Percentiles rank a stretch among this genome's conserved stretches.
Evolutionary conservation across 163 green algal species (phyloP).

Genomic region (Trebouxiophyceae sp.): DNA sequence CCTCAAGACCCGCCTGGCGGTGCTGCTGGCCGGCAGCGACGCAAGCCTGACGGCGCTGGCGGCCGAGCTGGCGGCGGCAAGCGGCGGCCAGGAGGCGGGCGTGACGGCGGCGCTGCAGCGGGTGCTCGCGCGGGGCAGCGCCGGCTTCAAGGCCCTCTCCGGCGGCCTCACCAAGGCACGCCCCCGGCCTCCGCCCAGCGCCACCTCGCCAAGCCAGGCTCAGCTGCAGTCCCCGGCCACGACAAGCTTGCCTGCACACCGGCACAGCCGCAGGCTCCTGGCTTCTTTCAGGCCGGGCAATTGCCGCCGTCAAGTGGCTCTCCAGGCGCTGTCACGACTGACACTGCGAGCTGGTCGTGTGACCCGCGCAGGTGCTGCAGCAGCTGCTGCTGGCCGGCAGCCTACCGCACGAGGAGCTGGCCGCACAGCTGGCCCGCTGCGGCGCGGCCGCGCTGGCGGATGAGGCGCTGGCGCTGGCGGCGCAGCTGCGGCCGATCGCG

Average conservation of each 20-base stretch:
- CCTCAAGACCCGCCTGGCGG: slow-evolving; percentile 36
- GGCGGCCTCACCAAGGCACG: slow-evolving; percentile 6
- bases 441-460: slow-evolving; percentile 35
- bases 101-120: slow-evolving; percentile 19
- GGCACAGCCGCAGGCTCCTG: no score
- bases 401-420: no score
- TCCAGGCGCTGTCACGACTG: no score
- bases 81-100: no score
- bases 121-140: slow-evolving; percentile 19
- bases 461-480: slow-evolving; percentile 47
- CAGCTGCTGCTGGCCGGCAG: slow-evolving; percentile 13
- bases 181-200: no score
- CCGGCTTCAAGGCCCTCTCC: slow-evolving; percentile 17
- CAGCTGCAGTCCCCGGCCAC: no score
- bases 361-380: slow-evolving; percentile 1
- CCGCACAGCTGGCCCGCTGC: slow-evolving; percentile 44
- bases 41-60: slow-evolving; percentile 48
- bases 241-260: no score
- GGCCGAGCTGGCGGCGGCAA: slow-evolving; percentile 41
- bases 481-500: slow-evolving; percentile 29
- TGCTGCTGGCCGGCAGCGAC: slow-evolving; percentile 45
- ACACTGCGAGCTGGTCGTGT: slow-evolving; percentile 12
- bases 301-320: no score
- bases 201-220: no score
- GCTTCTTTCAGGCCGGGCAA: no score